Evolutionary conservation across 177 flowering plant species (phyloP).

Genomic region (Telopea speciosissima): DNA sequence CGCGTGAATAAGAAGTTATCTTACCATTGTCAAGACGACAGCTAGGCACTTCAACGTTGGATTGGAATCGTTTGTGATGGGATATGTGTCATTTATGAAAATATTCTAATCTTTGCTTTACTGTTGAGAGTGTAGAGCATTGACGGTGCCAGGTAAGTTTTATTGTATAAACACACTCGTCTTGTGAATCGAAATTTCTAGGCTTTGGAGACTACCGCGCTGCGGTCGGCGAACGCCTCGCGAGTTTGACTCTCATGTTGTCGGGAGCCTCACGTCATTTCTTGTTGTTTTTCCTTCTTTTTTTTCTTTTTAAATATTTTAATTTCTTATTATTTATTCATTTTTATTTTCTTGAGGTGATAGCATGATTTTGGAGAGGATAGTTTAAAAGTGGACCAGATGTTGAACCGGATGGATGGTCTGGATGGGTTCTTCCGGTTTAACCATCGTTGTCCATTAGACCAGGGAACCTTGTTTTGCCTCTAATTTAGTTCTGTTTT

Average conservation of each 20-base stretch:
- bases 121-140: neutral
- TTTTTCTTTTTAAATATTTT: no score
- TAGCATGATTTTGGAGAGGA: no score
- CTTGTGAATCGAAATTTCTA: slow-evolving; percentile 42
- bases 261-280: slow-evolving; percentile 25
- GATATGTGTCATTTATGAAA: neutral
- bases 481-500: no score
- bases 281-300: no score
- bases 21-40: neutral
- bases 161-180: neutral
- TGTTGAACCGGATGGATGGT: no score
- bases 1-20: slow-evolving; percentile 37
- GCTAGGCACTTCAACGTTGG: neutral
- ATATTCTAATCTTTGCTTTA: neutral
- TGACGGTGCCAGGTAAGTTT: neutral
- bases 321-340: no score
- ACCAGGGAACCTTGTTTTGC: no score
- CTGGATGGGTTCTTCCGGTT: no score
- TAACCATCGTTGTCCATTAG: no score
- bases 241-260: slow-evolving; percentile 33
- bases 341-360: no score
- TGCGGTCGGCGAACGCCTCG: slow-evolving; percentile 64
- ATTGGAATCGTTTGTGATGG: neutral
- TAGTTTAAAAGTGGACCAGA: no score
- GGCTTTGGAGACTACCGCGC: slow-evolving; percentile 44